Evolutionary conservation across 345 rosid genomes (phyloP), one percentile per base, ranked within the genome.

Genomic region (Populus tremula): DNA sequence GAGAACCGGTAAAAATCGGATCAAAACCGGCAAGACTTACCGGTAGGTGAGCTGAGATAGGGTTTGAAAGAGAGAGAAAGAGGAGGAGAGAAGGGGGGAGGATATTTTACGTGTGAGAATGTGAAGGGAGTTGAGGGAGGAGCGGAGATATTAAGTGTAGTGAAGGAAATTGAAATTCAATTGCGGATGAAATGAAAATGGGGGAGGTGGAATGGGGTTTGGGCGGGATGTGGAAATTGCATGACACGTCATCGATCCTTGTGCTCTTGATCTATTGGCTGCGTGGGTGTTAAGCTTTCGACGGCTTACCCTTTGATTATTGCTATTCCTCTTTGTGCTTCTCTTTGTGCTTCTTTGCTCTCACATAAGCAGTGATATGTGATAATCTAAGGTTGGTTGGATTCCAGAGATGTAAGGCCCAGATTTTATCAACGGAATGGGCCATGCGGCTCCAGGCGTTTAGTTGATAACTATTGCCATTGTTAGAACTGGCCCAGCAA

Each of bases 181-280:
- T 92, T 89, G 87, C 90, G 87, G 78, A 84, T 83, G 89, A 88
- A 91, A 90, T 87, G 92, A 86, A 87, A 82, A 79, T 70, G 70
- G 78, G 53, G 53, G 33, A 25, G 47, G 10, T 33, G 76, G 23
- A 14, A 31, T 9, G 80, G 92, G 93, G 91, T 92, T 91, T 90
- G 84, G 90, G 95, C 93, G 97, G 95, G 95, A 88, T 90, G 88
- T 89, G 81, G 82, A 78, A 84, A 76, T 84, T 81, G 84, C 47
- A 54, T 62, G 84, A 88, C 98, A 94, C 73, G 91, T 94, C 90
- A 90, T 5, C 87, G 75, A 90, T 94, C 98, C 80, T 36, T 8
- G 93, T 76, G 84, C 29, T 72, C 31, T 39, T 1, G 25, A 2
- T 0, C 14, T 0, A 89, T 83, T 87, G 87, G 89, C 47, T 77